Percentiles rank a stretch among this genome's conserved stretches.
phyloP scores from a whole-genome alignment of 2,329 filamentous ascomycete species.

The Fusarium avenaceum region DNA sequence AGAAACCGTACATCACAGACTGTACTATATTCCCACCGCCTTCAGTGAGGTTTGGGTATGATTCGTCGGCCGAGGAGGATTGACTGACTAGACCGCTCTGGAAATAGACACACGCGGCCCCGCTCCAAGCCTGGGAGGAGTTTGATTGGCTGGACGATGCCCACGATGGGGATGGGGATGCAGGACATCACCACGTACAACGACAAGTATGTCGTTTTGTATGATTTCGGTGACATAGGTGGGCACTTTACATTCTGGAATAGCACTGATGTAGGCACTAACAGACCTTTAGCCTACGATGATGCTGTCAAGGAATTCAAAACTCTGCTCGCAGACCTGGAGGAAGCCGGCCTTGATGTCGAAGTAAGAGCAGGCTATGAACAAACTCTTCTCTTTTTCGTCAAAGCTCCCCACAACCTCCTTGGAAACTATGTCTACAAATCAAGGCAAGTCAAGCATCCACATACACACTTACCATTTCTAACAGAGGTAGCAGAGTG shows the following conservation, averaged over 20 bases:
- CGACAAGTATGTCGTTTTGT: constrained; percentile 59
- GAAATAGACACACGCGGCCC: constrained; percentile 5
- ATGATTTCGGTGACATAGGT: constrained; percentile 56
- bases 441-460: constrained; percentile 63
- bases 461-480: fast-evolving
- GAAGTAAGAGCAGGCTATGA: constrained; percentile 79
- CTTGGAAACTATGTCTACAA: constrained; percentile 76
- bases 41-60: constrained; percentile 13
- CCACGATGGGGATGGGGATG: constrained; percentile 8
- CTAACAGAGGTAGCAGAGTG: constrained; percentile 62
- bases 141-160: constrained; percentile 25
- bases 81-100: constrained; percentile 16
- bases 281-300: constrained; percentile 50
- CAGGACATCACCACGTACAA: constrained; percentile 48
- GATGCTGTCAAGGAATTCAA: constrained; percentile 53
- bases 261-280: fast-evolving
- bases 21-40: not conserved
- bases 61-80: constrained; percentile 18
- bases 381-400: constrained; percentile 76
- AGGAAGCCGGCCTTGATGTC: constrained; percentile 74
- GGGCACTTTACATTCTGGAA: not conserved
- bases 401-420: constrained; percentile 72
- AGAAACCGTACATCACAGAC: not conserved
- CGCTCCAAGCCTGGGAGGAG: not conserved
- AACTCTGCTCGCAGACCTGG: constrained; percentile 69